Conservation (phyloP, 176 grass and related monocot species). For the Rhynchospora tenuis region DNA sequence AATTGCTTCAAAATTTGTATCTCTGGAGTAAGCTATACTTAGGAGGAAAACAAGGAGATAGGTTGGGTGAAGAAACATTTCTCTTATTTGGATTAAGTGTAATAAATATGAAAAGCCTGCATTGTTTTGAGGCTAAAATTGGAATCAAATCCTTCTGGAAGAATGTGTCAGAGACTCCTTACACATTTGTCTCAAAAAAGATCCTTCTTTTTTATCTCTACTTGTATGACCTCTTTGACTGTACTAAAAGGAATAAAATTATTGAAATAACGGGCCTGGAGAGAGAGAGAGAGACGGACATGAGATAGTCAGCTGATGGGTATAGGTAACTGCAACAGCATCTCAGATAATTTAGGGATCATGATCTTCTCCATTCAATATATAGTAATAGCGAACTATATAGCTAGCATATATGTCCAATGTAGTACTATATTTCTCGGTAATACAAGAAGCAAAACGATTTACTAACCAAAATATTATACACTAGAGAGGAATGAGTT, state of each 20-base stretch:
- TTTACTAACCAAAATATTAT: neutral
- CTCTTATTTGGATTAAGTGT: slow-evolving; percentile 28
- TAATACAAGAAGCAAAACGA: neutral
- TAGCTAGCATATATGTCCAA: neutral
- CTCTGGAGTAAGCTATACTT: neutral
- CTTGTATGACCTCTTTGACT: slow-evolving; percentile 39
- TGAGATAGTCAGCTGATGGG: slow-evolving; percentile 63
- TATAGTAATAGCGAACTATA: neutral
- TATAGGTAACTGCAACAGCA: slow-evolving; percentile 84
- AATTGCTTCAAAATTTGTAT: neutral
- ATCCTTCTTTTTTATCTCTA: slow-evolving; percentile 7
- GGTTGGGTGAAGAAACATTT: slow-evolving; percentile 13
- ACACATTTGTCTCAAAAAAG: slow-evolving; percentile 22
- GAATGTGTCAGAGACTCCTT: slow-evolving; percentile 21
- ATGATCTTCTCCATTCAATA: slow-evolving; percentile 24
- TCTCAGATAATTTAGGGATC: slow-evolving; percentile 25
- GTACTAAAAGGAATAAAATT: slow-evolving; percentile 21
- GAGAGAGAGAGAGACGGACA: slow-evolving; percentile 27
- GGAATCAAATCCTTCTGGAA: slow-evolving; percentile 30
- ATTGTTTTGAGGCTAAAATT: slow-evolving; percentile 29
- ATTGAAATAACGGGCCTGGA: slow-evolving; percentile 20
- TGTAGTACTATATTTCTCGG: neutral
- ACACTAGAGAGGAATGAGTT: neutral
- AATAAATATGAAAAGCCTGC: slow-evolving; percentile 36
- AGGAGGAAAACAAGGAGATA: neutral